These are phyloP conservation scores for Kalmusia sp. DNA, from an alignment of 2,329 filamentous ascomycete species.

Conservation along the genomic window DNA sequence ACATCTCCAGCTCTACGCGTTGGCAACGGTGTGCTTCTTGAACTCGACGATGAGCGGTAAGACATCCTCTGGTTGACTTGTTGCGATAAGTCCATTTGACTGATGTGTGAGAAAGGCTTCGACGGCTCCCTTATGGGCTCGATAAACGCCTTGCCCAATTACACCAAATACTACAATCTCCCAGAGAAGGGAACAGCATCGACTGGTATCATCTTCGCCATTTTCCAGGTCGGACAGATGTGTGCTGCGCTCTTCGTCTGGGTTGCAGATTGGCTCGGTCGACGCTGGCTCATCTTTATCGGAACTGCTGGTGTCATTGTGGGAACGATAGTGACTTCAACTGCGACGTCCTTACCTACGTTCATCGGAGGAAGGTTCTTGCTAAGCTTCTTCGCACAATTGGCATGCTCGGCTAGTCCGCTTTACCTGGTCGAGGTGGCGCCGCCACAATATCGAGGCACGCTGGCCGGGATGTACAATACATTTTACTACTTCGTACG, in stretches of 20 bases:
- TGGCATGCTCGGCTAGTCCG: constrained; percentile 32
- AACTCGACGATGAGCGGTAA: constrained; percentile 51
- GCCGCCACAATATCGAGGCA: constrained; percentile 34
- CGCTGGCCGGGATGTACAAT: constrained; percentile 38
- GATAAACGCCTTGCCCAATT: constrained; percentile 54
- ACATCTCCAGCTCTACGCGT: constrained; percentile 27
- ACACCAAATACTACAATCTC: constrained; percentile 50
- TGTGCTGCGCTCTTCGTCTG: constrained; percentile 52
- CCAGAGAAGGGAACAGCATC: constrained; percentile 45
- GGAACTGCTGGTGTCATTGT: constrained; percentile 40
- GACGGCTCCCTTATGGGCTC: constrained; percentile 54
- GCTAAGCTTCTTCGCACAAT: constrained; percentile 39
- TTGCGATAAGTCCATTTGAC: neutral
- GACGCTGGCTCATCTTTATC: constrained; percentile 53
- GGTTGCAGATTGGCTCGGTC: constrained; percentile 55
- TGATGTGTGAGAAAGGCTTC: constrained; percentile 41
- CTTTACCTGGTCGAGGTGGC: constrained; percentile 36
- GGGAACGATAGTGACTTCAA: constrained; percentile 30
- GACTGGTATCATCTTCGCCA: constrained; percentile 55
- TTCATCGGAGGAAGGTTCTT: constrained; percentile 37
- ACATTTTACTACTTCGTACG: constrained; percentile 39
- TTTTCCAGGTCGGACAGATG: constrained; percentile 52
- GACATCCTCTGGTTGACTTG: neutral
- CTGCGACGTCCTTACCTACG: constrained; percentile 24
- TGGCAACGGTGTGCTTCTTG: constrained; percentile 43